Evolutionary conservation across 257 asterid genomes (phyloP).

Genomic region (Plantago elongata): DNA sequence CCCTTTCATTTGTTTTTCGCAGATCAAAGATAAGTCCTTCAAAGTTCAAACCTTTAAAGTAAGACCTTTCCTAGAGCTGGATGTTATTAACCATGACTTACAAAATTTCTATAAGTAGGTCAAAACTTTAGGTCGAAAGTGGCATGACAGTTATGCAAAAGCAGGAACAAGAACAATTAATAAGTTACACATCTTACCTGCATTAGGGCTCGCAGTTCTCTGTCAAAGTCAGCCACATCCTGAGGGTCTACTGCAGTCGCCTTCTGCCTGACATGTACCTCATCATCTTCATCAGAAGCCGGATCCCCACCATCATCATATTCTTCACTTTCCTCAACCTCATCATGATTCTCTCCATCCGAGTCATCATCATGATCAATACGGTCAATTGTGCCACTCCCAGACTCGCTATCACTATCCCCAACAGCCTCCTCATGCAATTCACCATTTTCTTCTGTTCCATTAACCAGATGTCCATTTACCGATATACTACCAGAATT

Average conservation of each 20-base stretch:
- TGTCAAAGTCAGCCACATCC: slow-evolving; percentile 90
- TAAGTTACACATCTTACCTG: slow-evolving; percentile 48
- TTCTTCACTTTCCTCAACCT: slow-evolving; percentile 66
- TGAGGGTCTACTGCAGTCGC: slow-evolving; percentile 75
- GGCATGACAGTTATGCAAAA: too few relatives aligned
- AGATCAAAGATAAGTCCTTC: too few relatives aligned
- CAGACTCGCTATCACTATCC: slow-evolving; percentile 85
- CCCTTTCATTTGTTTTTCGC: too few relatives aligned
- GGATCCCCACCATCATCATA: slow-evolving; percentile 59
- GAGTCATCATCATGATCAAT: slow-evolving; percentile 61
- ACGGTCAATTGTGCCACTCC: slow-evolving; percentile 66
- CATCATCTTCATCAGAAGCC: slow-evolving; percentile 88
- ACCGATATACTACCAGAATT: slow-evolving; percentile 43
- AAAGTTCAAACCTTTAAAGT: too few relatives aligned
- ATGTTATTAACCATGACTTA: too few relatives aligned
- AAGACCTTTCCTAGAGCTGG: too few relatives aligned
- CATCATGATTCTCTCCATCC: slow-evolving; percentile 69
- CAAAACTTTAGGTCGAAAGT: too few relatives aligned
- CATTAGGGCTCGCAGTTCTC: slow-evolving; percentile 87
- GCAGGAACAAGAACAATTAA: background rate
- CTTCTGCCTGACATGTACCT: slow-evolving; percentile 88
- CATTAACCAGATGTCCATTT: slow-evolving; percentile 59
- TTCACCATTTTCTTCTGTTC: slow-evolving; percentile 64
- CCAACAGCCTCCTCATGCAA: slow-evolving; percentile 52
- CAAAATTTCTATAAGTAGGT: too few relatives aligned